Evolutionary conservation across 2,329 filamentous ascomycete species (phyloP), one percentile per base, ranked within the genome.

Genomic region (Botryotinia calthae): DNA sequence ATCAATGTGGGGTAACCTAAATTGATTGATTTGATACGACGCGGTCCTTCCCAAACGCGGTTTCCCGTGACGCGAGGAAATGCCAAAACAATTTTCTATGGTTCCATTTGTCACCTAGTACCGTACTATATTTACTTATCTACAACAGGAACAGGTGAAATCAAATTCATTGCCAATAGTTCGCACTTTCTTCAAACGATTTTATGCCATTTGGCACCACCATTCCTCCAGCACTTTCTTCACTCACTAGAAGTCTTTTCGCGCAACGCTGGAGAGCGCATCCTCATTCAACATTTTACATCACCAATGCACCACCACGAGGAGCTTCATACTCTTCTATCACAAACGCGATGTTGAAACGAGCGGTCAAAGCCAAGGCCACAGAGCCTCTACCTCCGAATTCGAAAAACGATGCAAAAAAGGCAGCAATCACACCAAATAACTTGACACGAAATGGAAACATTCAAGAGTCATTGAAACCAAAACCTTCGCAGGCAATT

Each of bases 351-450:
- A 83, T 83, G 82, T 75, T 83, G 72, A 69, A 71, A 37, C 75
- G 79, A 62, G 80, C 80, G 40, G 72, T 74, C 5, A 77, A 79
- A 59, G 74, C 73, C 10, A 72, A 74, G 73, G 70, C 64, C 28
- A 58, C 65, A 31, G 65, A 68, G n/a, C n/a, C 48, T n/a, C 37
- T 20, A 18, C 74, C 76, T 72, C 71, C 74, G 8, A 73, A 76
- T 22, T 48, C 75, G n/a, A 80, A 79, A 67, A 73, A 71, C 16
- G 73, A 75, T 54, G 72, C 77, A 40, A 74, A 83, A 7, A 88
- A 89, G 79, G 84, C 87, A 73, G 82, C 87, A 25, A 88, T 90
- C 75, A 85, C 87, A 6, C 89, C 88, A 1, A 89, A 86, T 80
- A 89, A 85, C 76, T 86, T 87, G 80, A 89, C 80, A 61, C 79